Evolutionary conservation across 805 yeast species (phyloP).

Genomic region (Clavispora phyllophila): DNA sequence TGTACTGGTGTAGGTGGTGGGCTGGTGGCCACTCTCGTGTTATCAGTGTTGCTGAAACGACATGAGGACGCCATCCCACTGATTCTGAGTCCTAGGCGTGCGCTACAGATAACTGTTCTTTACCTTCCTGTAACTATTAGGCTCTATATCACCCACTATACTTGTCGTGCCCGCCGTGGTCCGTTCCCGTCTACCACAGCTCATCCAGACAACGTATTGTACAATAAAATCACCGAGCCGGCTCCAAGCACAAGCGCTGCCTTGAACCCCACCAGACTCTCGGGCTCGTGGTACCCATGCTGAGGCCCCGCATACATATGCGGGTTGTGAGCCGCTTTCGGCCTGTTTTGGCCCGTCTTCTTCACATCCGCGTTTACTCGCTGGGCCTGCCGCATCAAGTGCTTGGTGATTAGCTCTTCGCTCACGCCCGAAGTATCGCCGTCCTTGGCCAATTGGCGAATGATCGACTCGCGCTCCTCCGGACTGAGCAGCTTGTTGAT

Average conservation of each 20-base stretch:
- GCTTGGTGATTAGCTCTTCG: conserved; percentile 40
- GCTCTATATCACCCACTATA: no score
- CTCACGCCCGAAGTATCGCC: conserved; percentile 28
- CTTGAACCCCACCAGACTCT: conserved; percentile 13
- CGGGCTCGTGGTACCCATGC: conserved; percentile 11
- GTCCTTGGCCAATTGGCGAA: conserved; percentile 28
- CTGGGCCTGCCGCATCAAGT: conserved; percentile 35
- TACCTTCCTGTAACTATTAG: no score
- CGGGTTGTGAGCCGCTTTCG: conserved; percentile 14
- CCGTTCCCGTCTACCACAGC: no score
- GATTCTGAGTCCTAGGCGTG: no score
- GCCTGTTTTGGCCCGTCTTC: neutral
- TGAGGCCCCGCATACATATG: conserved; percentile 34
- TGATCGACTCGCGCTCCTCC: conserved; percentile 27
- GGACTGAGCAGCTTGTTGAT: conserved; percentile 24
- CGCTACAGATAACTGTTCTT: no score
- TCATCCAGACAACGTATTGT: conserved; percentile 13
- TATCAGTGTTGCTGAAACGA: no score
- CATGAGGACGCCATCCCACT: no score
- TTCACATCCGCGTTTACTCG: conserved; percentile 5
- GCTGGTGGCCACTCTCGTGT: no score
- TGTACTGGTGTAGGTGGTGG: neutral
- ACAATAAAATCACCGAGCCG: conserved; percentile 24
- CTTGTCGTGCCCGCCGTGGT: no score
- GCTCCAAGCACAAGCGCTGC: conserved; percentile 25